These are phyloP conservation scores for Exophiala xenobiotica DNA, from an alignment of 2,329 filamentous ascomycete genomes.

Conservation along the genomic window DNA sequence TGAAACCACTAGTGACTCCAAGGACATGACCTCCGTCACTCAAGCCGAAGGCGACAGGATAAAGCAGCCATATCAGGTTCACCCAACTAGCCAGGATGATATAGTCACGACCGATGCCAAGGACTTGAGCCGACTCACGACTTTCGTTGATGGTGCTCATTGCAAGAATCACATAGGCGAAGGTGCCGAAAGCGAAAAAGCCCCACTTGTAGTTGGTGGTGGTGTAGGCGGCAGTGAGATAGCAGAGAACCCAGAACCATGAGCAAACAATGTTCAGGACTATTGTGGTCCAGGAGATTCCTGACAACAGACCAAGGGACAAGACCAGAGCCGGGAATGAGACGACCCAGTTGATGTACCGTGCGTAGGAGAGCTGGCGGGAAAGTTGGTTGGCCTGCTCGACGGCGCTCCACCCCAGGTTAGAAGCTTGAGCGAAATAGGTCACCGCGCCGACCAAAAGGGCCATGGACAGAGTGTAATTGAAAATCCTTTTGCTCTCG, in stretches of 20 bases:
- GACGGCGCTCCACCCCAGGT: conserved; percentile 50
- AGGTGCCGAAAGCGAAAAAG: conserved; percentile 55
- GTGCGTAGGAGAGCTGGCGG: conserved; percentile 57
- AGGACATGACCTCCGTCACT: conserved; percentile 55
- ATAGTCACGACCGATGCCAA: conserved; percentile 50
- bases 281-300: conserved; percentile 58
- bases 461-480: conserved; percentile 55
- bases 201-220: conserved; percentile 57
- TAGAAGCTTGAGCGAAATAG: conserved; percentile 56
- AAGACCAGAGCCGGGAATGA: conserved; percentile 49
- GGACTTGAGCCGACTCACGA: conserved; percentile 40
- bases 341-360: conserved; percentile 58
- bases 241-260: conserved; percentile 54
- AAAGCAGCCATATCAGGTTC: conserved; percentile 41
- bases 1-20: conserved; percentile 45
- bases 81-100: conserved; percentile 47
- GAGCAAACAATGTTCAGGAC: conserved; percentile 51
- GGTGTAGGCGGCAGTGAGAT: conserved; percentile 52
- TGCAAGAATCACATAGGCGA: conserved; percentile 50
- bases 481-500: conserved; percentile 55
- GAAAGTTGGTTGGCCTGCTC: conserved; percentile 38
- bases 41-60: conserved; percentile 56
- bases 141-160: conserved; percentile 46
- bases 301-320: conserved; percentile 52
- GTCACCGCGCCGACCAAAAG: conserved; percentile 51